These are phyloP conservation scores for Wickerhamomyces sp. DNA, from an alignment of 1,139 yeast species.

Conservation along the genomic window DNA sequence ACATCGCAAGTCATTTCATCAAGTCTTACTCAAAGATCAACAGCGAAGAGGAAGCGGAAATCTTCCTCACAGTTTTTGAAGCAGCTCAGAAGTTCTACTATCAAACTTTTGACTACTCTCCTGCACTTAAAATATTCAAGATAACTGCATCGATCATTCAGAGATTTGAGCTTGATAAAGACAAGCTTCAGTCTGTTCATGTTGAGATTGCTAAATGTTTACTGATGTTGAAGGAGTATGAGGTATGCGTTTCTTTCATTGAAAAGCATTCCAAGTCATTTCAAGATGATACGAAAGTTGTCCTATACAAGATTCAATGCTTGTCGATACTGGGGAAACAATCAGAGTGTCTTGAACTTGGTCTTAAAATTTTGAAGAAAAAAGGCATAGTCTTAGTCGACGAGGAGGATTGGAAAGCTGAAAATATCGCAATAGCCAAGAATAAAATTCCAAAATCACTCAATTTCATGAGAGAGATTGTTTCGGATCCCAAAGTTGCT, in stretches of 20 bases:
- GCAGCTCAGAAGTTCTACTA: conserved; percentile 11
- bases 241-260: conserved; percentile 12
- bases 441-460: conserved; percentile 38
- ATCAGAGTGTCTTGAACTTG: conserved; percentile 35
- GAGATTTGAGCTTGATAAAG: background rate
- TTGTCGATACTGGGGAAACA: conserved; percentile 31
- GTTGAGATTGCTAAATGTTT: conserved; percentile 13
- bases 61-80: conserved; percentile 10
- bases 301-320: conserved; percentile 36
- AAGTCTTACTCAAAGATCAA: conserved; percentile 9
- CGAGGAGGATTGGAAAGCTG: conserved; percentile 26
- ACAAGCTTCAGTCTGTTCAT: conserved; percentile 5
- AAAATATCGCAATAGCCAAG: conserved; percentile 25
- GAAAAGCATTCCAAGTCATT: conserved; percentile 8
- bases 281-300: conserved; percentile 12
- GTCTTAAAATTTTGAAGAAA: conserved; percentile 32
- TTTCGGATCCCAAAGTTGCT: conserved; percentile 26
- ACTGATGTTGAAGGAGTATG: conserved; percentile 8
- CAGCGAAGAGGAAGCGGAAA: conserved; percentile 7
- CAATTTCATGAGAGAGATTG: conserved; percentile 34
- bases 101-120: conserved; percentile 13
- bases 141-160: conserved; percentile 6
- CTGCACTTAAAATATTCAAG: conserved; percentile 13
- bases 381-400: conserved; percentile 27
- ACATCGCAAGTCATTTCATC: conserved; percentile 15